These are phyloP conservation scores for Ceriops tagal DNA, from an alignment of 345 rosid genomes.

Conservation along the genomic window DNA sequence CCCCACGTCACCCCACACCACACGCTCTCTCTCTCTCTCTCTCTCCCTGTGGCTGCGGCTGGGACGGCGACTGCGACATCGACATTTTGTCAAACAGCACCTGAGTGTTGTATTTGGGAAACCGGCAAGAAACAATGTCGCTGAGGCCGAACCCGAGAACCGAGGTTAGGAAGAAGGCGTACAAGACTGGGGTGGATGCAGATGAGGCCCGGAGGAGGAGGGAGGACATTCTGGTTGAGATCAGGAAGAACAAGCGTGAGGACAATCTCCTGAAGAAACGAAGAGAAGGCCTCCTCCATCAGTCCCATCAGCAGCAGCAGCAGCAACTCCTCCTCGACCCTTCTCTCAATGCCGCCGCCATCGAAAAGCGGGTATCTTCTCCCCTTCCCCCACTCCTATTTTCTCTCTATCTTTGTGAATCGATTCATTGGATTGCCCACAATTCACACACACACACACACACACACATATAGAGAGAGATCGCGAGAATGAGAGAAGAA, in stretches of 20 bases:
- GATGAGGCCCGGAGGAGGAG: constrained; percentile 49
- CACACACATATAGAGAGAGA: no score
- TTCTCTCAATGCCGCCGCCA: constrained; percentile 20
- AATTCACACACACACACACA: no score
- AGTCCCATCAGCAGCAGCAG: constrained; percentile 3
- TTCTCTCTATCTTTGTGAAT: constrained; percentile 5
- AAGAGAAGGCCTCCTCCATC: constrained; percentile 32
- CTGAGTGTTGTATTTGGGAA: background rate
- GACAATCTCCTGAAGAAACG: constrained; percentile 54
- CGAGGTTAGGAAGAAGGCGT: constrained; percentile 41
- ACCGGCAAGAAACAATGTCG: constrained; percentile 32
- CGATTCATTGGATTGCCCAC: background rate
- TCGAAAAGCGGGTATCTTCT: constrained; percentile 21
- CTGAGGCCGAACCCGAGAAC: constrained; percentile 37
- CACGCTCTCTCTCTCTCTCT: background rate
- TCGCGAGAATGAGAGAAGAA: no score
- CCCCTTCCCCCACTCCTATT: background rate
- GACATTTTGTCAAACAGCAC: constrained; percentile 16
- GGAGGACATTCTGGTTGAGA: constrained; percentile 52
- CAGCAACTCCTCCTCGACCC: constrained; percentile 13
- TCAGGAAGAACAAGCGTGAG: constrained; percentile 47
- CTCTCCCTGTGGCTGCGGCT: no score
- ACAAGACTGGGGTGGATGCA: constrained; percentile 45
- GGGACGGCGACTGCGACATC: no score
- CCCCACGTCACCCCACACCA: background rate